Conservation (phyloP, 345 rosid genomes). For the Linum tenue region DNA sequence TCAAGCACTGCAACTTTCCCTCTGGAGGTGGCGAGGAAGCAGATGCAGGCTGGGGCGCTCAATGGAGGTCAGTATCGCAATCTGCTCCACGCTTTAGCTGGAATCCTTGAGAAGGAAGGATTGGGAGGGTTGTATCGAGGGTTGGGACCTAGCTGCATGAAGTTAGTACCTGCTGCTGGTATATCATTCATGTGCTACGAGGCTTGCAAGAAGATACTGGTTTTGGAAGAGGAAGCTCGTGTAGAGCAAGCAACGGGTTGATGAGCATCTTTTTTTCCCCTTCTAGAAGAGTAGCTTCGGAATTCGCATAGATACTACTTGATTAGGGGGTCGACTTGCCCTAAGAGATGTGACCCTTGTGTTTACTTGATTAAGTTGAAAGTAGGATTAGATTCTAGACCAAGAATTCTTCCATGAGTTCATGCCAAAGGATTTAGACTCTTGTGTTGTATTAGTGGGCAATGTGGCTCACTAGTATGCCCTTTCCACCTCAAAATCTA, state of each 20-base stretch:
- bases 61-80: slow-evolving; percentile 19
- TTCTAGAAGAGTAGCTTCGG: not conserved
- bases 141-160: slow-evolving; percentile 25
- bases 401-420: too few relatives aligned
- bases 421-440: too few relatives aligned
- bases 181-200: slow-evolving; percentile 98
- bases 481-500: too few relatives aligned
- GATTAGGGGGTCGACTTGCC: too few relatives aligned
- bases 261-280: not conserved
- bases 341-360: too few relatives aligned
- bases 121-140: slow-evolving; percentile 20
- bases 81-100: slow-evolving; percentile 19
- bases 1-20: slow-evolving; percentile 24
- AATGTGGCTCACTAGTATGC: too few relatives aligned
- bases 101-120: slow-evolving; percentile 18
- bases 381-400: too few relatives aligned
- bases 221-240: slow-evolving; percentile 41
- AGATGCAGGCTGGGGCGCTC: slow-evolving; percentile 25
- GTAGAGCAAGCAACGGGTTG: not conserved
- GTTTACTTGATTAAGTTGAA: too few relatives aligned
- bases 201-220: slow-evolving; percentile 77
- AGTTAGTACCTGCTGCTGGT: slow-evolving; percentile 61
- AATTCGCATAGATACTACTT: too few relatives aligned
- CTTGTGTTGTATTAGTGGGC: too few relatives aligned
- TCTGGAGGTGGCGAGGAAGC: slow-evolving; percentile 23